phyloP scores from a whole-genome alignment of 495 filamentous ascomycete genomes.

The Penicillium goetzii region DNA sequence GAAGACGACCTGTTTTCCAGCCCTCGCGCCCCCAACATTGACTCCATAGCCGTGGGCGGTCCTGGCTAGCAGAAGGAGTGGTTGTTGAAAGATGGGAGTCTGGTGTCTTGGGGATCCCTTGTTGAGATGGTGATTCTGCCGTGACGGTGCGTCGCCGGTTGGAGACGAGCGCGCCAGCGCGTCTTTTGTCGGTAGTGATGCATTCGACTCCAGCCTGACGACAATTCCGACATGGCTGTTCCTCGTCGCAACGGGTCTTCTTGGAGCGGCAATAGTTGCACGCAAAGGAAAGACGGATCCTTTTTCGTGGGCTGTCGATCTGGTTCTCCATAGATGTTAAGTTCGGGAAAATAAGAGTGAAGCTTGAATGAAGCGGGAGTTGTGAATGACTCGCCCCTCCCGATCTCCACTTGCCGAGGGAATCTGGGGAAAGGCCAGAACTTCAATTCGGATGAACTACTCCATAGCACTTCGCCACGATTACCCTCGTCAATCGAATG shows the following conservation, averaged over 20 bases:
- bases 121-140: slow-evolving; percentile 3
- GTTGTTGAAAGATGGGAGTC: slow-evolving; percentile 2
- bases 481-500: neutral
- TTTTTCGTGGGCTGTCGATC: slow-evolving; percentile 2
- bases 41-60: slow-evolving; percentile 18
- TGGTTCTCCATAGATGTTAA: neutral
- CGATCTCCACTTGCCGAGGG: slow-evolving; percentile 9
- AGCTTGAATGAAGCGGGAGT: neutral
- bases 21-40: slow-evolving; percentile 22
- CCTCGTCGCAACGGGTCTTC: slow-evolving; percentile 24
- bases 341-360: neutral
- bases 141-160: slow-evolving; percentile 12
- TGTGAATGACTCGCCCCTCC: neutral
- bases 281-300: slow-evolving; percentile 20
- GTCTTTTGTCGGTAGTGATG: slow-evolving; percentile 23
- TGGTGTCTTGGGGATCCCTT: neutral
- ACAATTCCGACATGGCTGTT: slow-evolving; percentile 22
- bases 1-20: slow-evolving; percentile 20
- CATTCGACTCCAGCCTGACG: slow-evolving; percentile 17
- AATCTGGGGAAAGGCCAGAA: neutral
- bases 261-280: slow-evolving; percentile 22
- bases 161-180: slow-evolving; percentile 12
- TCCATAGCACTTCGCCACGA: neutral
- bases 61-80: neutral
- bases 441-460: neutral